Conservation (phyloP, 2,329 filamentous ascomycete genomes). For the Neophaeococcomyces aloes region DNA sequence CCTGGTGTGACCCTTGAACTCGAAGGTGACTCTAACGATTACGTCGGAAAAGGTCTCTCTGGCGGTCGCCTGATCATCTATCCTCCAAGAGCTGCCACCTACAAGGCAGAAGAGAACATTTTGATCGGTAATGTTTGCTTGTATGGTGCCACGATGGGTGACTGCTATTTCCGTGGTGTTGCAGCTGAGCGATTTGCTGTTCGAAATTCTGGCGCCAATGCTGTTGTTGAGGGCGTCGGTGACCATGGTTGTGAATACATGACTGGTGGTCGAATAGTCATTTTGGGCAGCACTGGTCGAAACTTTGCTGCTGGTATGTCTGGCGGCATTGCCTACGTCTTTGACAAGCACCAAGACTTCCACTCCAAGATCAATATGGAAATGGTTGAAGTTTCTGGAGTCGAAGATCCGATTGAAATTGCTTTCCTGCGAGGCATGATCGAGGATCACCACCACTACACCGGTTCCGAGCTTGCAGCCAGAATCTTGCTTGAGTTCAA, state of each 20-base stretch:
- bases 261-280: conserved; percentile 84
- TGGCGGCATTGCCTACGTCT: conserved; percentile 88
- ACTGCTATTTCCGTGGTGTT: conserved; percentile 92
- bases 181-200: conserved; percentile 95
- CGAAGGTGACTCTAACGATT: conserved; percentile 92
- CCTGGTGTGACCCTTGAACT: conserved; percentile 90
- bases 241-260: conserved; percentile 98
- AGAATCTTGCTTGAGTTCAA: conserved; percentile 93
- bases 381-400: conserved; percentile 81
- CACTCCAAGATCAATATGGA: conserved; percentile 88
- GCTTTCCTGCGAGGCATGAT: conserved; percentile 83
- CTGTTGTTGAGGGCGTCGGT: conserved; percentile 92
- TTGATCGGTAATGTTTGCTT: conserved; percentile 89
- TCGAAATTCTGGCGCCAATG: conserved; percentile 87
- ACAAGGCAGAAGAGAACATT: conserved; percentile 93
- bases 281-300: conserved; percentile 79
- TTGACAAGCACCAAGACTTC: conserved; percentile 85
- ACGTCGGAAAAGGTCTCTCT: conserved; percentile 90
- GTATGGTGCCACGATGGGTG: conserved; percentile 84
- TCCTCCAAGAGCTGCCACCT: conserved; percentile 77
- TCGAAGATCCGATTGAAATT: conserved; percentile 80
- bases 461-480: conserved; percentile 85
- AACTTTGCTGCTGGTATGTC: conserved; percentile 99
- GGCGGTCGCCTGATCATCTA: conserved; percentile 90
- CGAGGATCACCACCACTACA: conserved; percentile 97